Conservation (phyloP, 495 filamentous ascomycete species). For the Neurospora discreta region DNA sequence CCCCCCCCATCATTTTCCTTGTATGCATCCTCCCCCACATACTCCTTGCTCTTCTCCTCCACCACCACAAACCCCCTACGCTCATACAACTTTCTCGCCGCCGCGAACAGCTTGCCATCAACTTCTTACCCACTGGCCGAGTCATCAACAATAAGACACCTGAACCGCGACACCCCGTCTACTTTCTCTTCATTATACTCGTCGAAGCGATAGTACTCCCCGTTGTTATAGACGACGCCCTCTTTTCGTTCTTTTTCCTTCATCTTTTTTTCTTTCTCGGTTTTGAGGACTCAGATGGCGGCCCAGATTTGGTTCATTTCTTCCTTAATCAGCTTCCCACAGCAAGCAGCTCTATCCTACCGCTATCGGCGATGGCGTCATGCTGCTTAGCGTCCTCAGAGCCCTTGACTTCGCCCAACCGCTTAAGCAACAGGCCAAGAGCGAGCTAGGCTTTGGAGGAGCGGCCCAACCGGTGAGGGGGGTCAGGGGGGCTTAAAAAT, state of each 20-base stretch:
- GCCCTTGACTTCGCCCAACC: conserved; percentile 5
- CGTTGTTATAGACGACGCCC: conserved; percentile 22
- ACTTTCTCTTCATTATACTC: background rate
- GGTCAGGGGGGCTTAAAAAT: conserved; percentile 18
- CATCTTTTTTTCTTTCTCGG: no score
- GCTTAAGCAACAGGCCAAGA: conserved; percentile 8
- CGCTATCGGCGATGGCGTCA: background rate
- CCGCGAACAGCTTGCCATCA: conserved; percentile 16
- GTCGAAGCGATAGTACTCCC: conserved; percentile 2
- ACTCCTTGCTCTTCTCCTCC: conserved; percentile 4
- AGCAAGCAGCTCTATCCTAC: no score
- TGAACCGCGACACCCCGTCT: conserved; percentile 10
- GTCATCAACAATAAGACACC: conserved; percentile 25
- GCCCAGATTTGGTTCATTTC: conserved; percentile 21
- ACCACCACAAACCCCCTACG: conserved; percentile 11
- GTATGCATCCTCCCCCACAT: conserved; percentile 1
- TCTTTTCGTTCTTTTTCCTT: conserved; percentile 12
- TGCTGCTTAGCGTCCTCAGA: background rate
- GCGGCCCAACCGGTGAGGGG: conserved; percentile 8
- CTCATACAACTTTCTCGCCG: conserved; percentile 18
- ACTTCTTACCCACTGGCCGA: conserved; percentile 12
- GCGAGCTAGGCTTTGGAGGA: conserved; percentile 14
- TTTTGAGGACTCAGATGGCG: conserved; percentile 6
- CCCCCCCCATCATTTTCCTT: background rate
- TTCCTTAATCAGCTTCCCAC: no score